Evolutionary conservation across 805 yeast species (phyloP).

Genomic region (Schwanniomyces vanrijiae): DNA sequence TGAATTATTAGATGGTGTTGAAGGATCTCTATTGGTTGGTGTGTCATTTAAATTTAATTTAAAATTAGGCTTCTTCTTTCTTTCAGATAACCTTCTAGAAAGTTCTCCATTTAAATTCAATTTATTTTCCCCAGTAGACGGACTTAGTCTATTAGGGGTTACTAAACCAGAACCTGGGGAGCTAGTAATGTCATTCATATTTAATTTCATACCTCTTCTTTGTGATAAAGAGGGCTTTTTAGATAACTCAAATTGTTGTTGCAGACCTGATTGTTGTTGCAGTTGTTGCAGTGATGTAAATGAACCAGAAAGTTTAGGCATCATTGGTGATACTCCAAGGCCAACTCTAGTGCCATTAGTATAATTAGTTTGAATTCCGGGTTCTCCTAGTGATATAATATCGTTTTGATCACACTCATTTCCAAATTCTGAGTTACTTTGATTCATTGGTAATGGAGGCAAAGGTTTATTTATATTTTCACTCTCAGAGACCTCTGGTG

Average conservation of each 20-base stretch:
- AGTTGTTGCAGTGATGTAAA: not conserved
- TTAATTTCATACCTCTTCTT: constrained; percentile 54
- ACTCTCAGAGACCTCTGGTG: constrained; percentile 1
- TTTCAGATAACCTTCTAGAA: constrained; percentile 36
- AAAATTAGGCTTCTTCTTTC: constrained; percentile 41
- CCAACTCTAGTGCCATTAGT: not conserved
- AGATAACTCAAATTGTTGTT: constrained; percentile 14
- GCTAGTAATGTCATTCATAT: constrained; percentile 32
- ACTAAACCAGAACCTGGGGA: constrained; percentile 15
- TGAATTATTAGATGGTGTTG: constrained; percentile 5
- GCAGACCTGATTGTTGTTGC: not conserved
- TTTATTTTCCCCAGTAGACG: constrained; percentile 10
- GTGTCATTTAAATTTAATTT: constrained; percentile 30
- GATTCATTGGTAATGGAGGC: constrained; percentile 24
- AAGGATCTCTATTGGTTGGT: constrained; percentile 1
- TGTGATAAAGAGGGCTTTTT: constrained; percentile 50
- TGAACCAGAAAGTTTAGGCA: not conserved
- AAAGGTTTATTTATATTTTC: constrained; percentile 17
- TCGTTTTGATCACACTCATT: not conserved
- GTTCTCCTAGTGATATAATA: not conserved
- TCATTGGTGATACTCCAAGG: not conserved
- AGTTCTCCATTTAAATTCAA: constrained; percentile 30
- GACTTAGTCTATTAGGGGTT: constrained; percentile 14
- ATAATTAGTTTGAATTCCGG: not conserved
- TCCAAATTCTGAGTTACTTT: not conserved